Evolutionary conservation across 1,139 yeast genomes (phyloP).

Genomic region (Kazachstania sp.): DNA sequence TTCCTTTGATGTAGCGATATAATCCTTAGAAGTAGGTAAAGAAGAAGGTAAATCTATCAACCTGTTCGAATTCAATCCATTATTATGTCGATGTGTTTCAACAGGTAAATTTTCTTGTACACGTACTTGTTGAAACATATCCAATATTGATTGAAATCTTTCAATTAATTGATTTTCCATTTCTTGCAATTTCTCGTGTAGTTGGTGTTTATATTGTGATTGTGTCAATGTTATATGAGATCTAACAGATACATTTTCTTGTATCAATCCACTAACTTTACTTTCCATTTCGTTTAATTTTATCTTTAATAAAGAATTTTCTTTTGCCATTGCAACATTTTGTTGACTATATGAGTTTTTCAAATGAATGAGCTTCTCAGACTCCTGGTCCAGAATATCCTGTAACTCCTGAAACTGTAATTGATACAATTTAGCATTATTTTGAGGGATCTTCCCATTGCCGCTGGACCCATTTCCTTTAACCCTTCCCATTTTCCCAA

Average conservation of each 20-base stretch:
- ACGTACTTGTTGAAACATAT: conserved; percentile 34
- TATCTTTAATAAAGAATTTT: conserved; percentile 43
- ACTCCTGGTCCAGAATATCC: conserved; percentile 17
- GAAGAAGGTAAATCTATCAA: background rate
- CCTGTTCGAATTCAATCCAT: background rate
- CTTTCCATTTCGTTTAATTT: conserved; percentile 46
- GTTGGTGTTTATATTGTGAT: conserved; percentile 28
- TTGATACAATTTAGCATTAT: background rate
- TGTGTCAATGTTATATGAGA: conserved; percentile 31
- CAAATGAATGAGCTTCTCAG: conserved; percentile 14
- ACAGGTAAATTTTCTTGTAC: conserved; percentile 31
- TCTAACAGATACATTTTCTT: conserved; percentile 39
- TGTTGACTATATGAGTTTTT: conserved; percentile 26
- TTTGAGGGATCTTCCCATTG: background rate
- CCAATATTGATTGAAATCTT: conserved; percentile 40
- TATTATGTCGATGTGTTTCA: background rate
- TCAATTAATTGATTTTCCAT: conserved; percentile 38
- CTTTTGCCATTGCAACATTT: conserved; percentile 48
- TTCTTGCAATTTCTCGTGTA: conserved; percentile 32
- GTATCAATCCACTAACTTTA: conserved; percentile 39
- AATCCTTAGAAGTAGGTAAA: background rate
- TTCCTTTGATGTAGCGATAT: too few species aligned
- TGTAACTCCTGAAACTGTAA: conserved; percentile 24
- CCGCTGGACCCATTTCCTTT: too few species aligned
- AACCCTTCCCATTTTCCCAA: too few species aligned